Conservation (phyloP, 2,329 filamentous ascomycete genomes). For the Aspergillus tamarii region DNA sequence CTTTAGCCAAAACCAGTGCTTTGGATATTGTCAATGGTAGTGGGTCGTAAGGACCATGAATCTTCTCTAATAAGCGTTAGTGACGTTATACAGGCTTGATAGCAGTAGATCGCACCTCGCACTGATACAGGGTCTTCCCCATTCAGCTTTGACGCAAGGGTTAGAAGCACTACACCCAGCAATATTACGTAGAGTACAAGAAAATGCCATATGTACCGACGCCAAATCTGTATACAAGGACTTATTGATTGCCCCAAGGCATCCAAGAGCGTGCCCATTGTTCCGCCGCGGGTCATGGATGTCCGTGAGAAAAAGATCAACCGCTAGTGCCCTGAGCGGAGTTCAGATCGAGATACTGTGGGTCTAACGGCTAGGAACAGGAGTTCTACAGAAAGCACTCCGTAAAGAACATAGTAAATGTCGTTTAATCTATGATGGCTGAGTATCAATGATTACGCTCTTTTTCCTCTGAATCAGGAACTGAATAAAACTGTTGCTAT, state of each 20-base stretch:
- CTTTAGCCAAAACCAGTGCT: constrained; percentile 12
- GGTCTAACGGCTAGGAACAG: background rate
- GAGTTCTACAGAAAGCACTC: background rate
- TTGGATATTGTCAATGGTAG: background rate
- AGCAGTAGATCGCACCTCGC: background rate
- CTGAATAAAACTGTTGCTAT: background rate
- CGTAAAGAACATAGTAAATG: background rate
- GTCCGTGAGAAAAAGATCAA: constrained; percentile 6
- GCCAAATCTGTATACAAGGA: background rate
- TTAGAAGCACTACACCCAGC: background rate
- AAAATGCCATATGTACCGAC: background rate
- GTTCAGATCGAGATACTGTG: constrained; percentile 4
- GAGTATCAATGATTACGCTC: background rate
- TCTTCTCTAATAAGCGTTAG: background rate
- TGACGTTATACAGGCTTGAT: background rate
- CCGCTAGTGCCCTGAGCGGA: constrained; percentile 2
- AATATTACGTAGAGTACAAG: background rate
- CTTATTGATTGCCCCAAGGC: background rate
- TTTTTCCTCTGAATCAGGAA: background rate
- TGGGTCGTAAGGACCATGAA: background rate
- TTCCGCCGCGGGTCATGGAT: background rate
- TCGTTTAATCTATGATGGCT: background rate
- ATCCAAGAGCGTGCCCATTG: background rate
- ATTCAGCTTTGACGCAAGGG: constrained; percentile 1
- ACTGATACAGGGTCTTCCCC: background rate